Conservation (phyloP, 2,329 filamentous ascomycete genomes). For the Coniochaeta hoffmannii region DNA sequence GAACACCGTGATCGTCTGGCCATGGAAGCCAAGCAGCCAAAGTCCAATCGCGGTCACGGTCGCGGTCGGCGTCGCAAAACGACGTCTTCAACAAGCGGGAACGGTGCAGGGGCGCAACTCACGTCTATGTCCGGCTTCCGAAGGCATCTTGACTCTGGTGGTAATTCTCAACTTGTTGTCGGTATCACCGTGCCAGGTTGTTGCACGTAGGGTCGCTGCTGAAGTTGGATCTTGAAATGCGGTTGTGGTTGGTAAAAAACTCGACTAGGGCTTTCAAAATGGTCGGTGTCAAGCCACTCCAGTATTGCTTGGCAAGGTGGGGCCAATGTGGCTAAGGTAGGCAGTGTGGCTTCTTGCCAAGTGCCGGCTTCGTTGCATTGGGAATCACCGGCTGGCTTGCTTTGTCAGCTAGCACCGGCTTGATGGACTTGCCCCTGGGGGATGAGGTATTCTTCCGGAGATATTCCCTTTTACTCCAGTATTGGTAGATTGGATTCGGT, state of each 20-base stretch:
- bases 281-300: neutral
- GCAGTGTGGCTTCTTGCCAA: too few species aligned
- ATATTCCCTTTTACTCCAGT: too few species aligned
- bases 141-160: conserved; percentile 65
- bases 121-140: conserved; percentile 84
- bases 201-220: conserved; percentile 15
- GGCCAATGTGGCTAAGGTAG: too few species aligned
- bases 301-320: neutral
- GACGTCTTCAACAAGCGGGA: neutral
- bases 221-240: conserved; percentile 16
- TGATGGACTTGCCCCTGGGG: neutral
- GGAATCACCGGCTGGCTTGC: neutral
- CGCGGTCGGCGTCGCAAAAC: neutral
- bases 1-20: neutral
- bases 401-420: neutral
- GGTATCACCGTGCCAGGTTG: conserved; percentile 16
- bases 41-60: neutral
- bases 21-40: conserved; percentile 3
- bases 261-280: conserved; percentile 3
- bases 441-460: neutral
- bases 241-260: conserved; percentile 12
- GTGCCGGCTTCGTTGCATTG: too few species aligned
- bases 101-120: conserved; percentile 37
- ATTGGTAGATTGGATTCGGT: neutral
- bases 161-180: conserved; percentile 2